A percentile compares a stretch with the other conserved stretches of the same genome.
Conservation (phyloP, 2,329 filamentous ascomycete species). For the Ceratocystis colombiana region DNA sequence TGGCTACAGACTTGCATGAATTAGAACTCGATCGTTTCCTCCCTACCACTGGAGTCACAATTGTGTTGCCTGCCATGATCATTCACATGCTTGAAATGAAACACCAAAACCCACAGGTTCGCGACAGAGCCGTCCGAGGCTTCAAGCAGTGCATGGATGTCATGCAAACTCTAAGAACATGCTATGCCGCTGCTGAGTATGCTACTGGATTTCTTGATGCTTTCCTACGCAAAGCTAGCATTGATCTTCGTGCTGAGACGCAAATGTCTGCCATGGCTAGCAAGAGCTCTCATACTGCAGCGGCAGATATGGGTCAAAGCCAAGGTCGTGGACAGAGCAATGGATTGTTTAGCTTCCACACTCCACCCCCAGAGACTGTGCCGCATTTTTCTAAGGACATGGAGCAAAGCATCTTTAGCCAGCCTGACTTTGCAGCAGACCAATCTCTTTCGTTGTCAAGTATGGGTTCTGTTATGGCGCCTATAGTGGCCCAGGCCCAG, state of each 20-base stretch:
- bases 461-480: background rate
- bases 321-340: conserved; percentile 24
- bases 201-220: conserved; percentile 92
- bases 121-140: conserved; percentile 63
- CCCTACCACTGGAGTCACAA: conserved; percentile 82
- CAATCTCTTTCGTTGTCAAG: background rate
- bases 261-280: background rate
- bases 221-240: conserved; percentile 75
- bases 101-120: conserved; percentile 60
- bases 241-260: conserved; percentile 47
- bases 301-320: background rate
- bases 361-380: conserved; percentile 45
- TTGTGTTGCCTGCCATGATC: conserved; percentile 83
- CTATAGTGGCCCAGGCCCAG: conserved; percentile 9
- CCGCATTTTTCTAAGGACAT: conserved; percentile 30
- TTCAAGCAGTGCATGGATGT: conserved; percentile 91
- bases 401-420: background rate
- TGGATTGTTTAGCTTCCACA: conserved; percentile 36
- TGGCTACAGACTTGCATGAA: conserved; percentile 65
- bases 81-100: conserved; percentile 91
- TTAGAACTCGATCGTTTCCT: conserved; percentile 66
- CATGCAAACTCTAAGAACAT: conserved; percentile 75
- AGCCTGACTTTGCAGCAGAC: background rate
- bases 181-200: conserved; percentile 90
- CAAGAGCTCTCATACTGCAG: background rate